Base-by-base conservation (phyloP, 169 alveolate genomes). In the Cryptosporidium xiaoi region DNA sequence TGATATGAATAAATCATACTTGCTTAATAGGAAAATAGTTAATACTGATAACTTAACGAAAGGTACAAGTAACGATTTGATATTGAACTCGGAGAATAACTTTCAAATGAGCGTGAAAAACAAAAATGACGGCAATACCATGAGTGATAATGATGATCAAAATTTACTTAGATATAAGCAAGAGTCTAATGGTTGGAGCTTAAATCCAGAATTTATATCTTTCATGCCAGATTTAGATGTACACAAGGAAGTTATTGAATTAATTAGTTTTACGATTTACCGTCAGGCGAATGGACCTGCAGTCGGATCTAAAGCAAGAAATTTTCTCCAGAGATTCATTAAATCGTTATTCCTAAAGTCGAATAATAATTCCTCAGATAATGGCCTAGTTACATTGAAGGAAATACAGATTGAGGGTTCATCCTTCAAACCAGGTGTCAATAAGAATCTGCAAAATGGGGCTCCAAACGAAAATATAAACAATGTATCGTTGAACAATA, bases 161-260 rank as follows among this genome's bases (percentile, higher is more conserved):
- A 48, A 10, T 66, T 48, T 90, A 15, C 60, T 82, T 8, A 69
- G 83, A 56, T 77, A 36, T 27, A 34, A 82, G 16, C 90, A 87
- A 46, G 95, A 90, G 18, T 71, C 91, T 65, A 85, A 90, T 66
- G 92, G 95, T 20, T 92, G 95, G 50, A 84, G 83, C 51, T 92
- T 90, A 65, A 84, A 83, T 83, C 65, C 91, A 56, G 93, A 85
- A 82, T 91, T 84, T 90, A 82, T 84, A 48, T 66, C 92, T 29
- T 83, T 87, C 51, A 90, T 91, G 83, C 83, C 82, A 13, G 91
- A 90, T 20, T 29, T 64, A 24, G 91, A 68, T 5, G 84, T 65
- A 56, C 91, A 87, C 46, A 71, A 83, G 64, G 87, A 77, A 16
- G 87, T 77, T 27, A 77, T 77, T 46, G 87, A 77, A 48, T 62